Conservation (phyloP, 176 grass and related monocot genomes). For the Echinochloa phyllopogon region DNA sequence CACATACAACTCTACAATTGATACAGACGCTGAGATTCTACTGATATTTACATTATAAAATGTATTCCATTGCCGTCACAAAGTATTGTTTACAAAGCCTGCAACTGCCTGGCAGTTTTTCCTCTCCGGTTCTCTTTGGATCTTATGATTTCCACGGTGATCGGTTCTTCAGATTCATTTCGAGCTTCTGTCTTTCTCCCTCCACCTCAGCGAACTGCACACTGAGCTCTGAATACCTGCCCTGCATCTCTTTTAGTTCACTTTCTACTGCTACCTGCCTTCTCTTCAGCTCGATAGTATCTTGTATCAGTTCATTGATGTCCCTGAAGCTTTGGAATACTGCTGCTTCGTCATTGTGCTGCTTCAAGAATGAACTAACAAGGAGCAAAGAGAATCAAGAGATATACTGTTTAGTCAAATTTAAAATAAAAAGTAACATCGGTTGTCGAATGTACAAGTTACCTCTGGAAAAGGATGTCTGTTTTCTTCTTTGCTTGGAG, state of each 20-base stretch:
- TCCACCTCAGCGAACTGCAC: slow-evolving; percentile 91
- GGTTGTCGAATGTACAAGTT: slow-evolving; percentile 4
- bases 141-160: slow-evolving; percentile 58
- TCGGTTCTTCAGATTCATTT: slow-evolving; percentile 72
- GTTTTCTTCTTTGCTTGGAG: slow-evolving; percentile 79
- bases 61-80: not conserved
- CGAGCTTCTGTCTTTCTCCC: slow-evolving; percentile 86
- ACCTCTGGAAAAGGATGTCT: slow-evolving; percentile 85
- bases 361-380: slow-evolving; percentile 90
- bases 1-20: slow-evolving; percentile 43
- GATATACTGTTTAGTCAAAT: not conserved
- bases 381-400: slow-evolving; percentile 2
- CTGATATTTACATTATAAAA: slow-evolving; percentile 59
- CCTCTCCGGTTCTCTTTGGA: not conserved
- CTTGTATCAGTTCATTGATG: slow-evolving; percentile 97
- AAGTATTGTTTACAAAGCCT: slow-evolving; percentile 14
- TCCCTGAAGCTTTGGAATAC: slow-evolving; percentile 94
- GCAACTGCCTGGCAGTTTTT: slow-evolving; percentile 1
- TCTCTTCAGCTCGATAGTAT: slow-evolving; percentile 83
- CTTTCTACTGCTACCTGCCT: slow-evolving; percentile 65
- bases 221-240: slow-evolving; percentile 90
- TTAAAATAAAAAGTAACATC: not conserved
- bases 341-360: slow-evolving; percentile 82
- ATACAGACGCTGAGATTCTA: slow-evolving; percentile 37
- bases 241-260: slow-evolving; percentile 87